Conservation (phyloP, 2,329 filamentous ascomycete genomes). For the Talaromyces sp. region DNA sequence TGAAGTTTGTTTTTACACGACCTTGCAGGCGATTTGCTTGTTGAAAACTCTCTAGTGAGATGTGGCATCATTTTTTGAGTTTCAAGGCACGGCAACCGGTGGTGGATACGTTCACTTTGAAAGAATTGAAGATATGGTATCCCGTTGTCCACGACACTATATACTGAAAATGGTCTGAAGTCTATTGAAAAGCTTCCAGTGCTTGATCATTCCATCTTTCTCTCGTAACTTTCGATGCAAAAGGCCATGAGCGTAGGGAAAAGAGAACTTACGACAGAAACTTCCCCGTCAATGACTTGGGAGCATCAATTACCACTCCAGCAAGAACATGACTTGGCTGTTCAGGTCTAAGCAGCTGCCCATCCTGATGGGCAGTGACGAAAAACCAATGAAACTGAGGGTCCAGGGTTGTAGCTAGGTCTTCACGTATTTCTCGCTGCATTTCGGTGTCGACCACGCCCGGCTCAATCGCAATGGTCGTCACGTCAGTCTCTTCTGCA, state of each 20-base stretch:
- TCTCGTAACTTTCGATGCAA: slow-evolving; percentile 22
- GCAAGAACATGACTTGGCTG: slow-evolving; percentile 85
- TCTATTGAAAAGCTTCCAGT: slow-evolving; percentile 40
- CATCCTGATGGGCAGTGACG: slow-evolving; percentile 62
- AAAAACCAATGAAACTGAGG: slow-evolving; percentile 61
- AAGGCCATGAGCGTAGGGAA: neutral
- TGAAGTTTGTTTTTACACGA: neutral
- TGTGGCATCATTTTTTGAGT: neutral
- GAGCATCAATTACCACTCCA: slow-evolving; percentile 64
- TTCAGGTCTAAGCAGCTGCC: slow-evolving; percentile 72
- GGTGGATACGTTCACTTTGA: neutral
- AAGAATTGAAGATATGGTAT: neutral
- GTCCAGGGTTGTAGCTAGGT: slow-evolving; percentile 55
- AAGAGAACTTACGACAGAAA: slow-evolving; percentile 51
- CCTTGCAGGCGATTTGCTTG: neutral
- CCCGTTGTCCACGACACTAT: no score
- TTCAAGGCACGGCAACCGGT: neutral
- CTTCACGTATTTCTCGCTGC: slow-evolving; percentile 74
- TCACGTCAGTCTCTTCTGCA: slow-evolving; percentile 72
- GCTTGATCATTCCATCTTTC: slow-evolving; percentile 46
- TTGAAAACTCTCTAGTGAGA: neutral
- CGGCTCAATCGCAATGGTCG: slow-evolving; percentile 67
- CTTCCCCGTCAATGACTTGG: slow-evolving; percentile 68
- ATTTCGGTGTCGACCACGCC: slow-evolving; percentile 86
- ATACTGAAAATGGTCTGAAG: no score